Evolutionary conservation across 2,329 filamentous ascomycete genomes (phyloP).

Genomic region (Fusarium dimerum): DNA sequence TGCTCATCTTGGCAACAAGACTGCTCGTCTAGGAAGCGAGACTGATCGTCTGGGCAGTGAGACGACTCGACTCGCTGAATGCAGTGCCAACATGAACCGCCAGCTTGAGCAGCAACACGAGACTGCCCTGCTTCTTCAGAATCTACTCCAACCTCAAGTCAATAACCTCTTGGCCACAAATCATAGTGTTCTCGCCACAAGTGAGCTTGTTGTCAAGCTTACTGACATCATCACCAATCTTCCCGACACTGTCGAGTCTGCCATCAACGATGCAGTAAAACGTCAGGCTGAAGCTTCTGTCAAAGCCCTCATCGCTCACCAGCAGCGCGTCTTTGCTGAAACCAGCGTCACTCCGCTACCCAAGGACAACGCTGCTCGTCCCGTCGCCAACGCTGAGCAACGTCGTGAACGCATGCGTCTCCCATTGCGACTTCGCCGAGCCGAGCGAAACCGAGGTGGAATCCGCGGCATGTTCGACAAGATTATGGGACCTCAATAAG

Average conservation of each 20-base stretch:
- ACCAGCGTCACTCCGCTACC: neutral
- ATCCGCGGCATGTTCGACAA: neutral
- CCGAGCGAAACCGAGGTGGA: neutral
- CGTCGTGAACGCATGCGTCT: neutral
- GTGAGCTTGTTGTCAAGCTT: conserved; percentile 24
- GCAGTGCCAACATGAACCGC: conserved; percentile 20
- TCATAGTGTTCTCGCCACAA: conserved; percentile 23
- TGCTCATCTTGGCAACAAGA: conserved; percentile 24
- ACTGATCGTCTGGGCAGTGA: conserved; percentile 19
- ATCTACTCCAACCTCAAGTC: conserved; percentile 21
- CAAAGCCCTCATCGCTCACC: neutral
- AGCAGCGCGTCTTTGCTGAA: neutral
- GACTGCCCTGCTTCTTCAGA: conserved; percentile 18
- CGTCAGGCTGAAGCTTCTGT: conserved; percentile 19
- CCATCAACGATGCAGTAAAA: conserved; percentile 26
- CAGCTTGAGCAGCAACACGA: conserved; percentile 29
- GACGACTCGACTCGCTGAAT: conserved; percentile 24
- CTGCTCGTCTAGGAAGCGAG: conserved; percentile 27
- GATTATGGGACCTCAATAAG: neutral
- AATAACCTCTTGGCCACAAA: conserved; percentile 17
- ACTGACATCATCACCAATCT: conserved; percentile 28
- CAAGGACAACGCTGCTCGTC: neutral
- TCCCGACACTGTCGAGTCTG: conserved; percentile 26
- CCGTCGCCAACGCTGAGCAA: neutral
- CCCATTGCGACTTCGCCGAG: neutral